Evolutionary conservation across 2,329 filamentous ascomycete species (phyloP).

Genomic region (Metarhizium brunneum): DNA sequence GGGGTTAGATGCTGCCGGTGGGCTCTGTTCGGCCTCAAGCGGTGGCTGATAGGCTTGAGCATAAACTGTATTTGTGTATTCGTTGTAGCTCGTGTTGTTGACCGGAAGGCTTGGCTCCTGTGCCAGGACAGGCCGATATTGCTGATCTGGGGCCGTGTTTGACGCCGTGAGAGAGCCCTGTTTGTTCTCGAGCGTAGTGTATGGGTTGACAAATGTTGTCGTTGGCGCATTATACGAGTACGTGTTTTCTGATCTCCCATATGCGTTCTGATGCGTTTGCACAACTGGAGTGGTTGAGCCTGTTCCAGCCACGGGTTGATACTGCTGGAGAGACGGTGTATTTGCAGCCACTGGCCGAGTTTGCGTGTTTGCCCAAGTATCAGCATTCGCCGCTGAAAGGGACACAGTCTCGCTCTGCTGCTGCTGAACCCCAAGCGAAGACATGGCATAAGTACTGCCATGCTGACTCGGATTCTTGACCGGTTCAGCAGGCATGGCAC

Average conservation of each 20-base stretch:
- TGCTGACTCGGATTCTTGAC: background rate
- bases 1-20: background rate
- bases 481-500: background rate
- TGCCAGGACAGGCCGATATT: background rate
- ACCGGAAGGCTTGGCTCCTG: background rate
- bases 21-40: too few relatives aligned
- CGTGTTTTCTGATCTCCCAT: background rate
- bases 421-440: background rate
- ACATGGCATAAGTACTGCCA: background rate
- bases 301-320: background rate
- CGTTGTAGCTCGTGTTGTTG: background rate
- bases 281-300: background rate
- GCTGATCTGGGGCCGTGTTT: background rate
- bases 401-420: background rate
- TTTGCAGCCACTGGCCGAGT: background rate
- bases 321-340: background rate
- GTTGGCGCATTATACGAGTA: background rate
- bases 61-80: background rate
- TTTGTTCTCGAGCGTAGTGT: background rate
- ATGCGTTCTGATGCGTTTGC: background rate
- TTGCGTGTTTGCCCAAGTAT: background rate
- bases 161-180: background rate
- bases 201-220: background rate
- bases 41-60: too few relatives aligned
- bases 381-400: background rate